Base-by-base conservation (phyloP, 257 asterid species). In the Nicotiana attenuata region DNA sequence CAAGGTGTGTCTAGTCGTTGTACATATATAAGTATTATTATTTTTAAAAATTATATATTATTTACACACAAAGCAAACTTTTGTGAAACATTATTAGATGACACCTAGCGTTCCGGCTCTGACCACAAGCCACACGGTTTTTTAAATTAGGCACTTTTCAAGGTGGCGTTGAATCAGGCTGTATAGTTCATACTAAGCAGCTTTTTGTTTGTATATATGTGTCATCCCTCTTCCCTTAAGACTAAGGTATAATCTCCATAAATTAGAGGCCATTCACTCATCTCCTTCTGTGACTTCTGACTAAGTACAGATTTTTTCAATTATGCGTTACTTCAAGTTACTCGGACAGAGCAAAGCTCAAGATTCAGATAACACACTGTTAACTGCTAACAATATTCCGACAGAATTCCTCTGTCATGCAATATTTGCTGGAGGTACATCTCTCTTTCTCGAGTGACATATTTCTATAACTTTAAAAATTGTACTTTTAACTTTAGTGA, bases 361-460 rank as follows among this genome's bases (percentile, higher is more conserved):
- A 9, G 61, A 73, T 73, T 73, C 61, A 47, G 38, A 24, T 14
- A 22, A 24, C 15, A 24, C 22, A 11, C 17, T 14, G 5, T 14
- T 50, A 50, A 14, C 56, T 47, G 78, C 14, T 33, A 67, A 35
- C 22, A 9, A 68, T 8, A 17, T 28, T 64, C 78, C 78, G 0
- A 19, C 78, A 0, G 78, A 80, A n/a, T 65, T 28, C 15, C 78
- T 80, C 2, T 65, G 77, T 31, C 10, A 47, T 29, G 83, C 83
- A 28, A 38, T 80, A 8, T 80, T 80, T 65, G 83, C 77, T 8
- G 83, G 83, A 80, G 83, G 65, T 80, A 19, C 20, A 41, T 41
- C 47, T 41, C 47, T 41, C 47, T 41, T 2, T 0, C 2, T 35
- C 8, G 45, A 7, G 6, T 35, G 45, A 35, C 9, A 35, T 6